Evolutionary conservation across 805 yeast species (phyloP), one percentile per base, ranked within the genome.

Genomic region (Starmerella asiatica): DNA sequence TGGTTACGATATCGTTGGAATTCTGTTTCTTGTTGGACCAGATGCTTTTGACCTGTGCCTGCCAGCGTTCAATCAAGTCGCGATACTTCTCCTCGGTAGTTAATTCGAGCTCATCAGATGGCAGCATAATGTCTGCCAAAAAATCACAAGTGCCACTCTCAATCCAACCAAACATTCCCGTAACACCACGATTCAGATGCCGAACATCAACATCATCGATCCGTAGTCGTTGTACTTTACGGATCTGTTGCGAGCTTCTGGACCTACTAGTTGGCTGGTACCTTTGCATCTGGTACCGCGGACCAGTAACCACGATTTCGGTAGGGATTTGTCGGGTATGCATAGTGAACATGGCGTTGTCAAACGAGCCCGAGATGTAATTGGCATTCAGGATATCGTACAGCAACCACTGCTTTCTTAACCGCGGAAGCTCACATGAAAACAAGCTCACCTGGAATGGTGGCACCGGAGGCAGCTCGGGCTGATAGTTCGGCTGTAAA

Each of bases 81-180:
- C 51, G 57, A 24, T 58, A 47, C 37, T 63, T 48, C 41, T 58
- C 58, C 30, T 56, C 44, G 29, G 57, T 42, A n/a, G 67, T 67
- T 35, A 69, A 57, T 31, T 69, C 73, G 26, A 72, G 70, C 31
- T 68, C 66, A 38, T 73, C 76, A 0, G 94, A 93, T n/a, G 53
- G 53, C 2, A 85, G 75, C 69, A 77, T 73, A 15, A 88, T 74
- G 55, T 91, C 96, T 6, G 95, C 96, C 47, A 83, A 63, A 76
- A 91, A 78, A 58, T 91, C 96, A 18, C 88, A 97, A 37, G 75
- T 75, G 12, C 99, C 98, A 45, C 73, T 70, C 5, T 83, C 75
- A 40, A 91, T 88, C 99, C 99, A 91, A 5, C 97, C 96, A 59
- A 91, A 84, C 11, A 97, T 94, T 0, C 99, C 98, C 5, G 51